These are phyloP conservation scores for Aspergillus incahuasiensis DNA, from an alignment of 495 filamentous ascomycete genomes.

Conservation along the genomic window DNA sequence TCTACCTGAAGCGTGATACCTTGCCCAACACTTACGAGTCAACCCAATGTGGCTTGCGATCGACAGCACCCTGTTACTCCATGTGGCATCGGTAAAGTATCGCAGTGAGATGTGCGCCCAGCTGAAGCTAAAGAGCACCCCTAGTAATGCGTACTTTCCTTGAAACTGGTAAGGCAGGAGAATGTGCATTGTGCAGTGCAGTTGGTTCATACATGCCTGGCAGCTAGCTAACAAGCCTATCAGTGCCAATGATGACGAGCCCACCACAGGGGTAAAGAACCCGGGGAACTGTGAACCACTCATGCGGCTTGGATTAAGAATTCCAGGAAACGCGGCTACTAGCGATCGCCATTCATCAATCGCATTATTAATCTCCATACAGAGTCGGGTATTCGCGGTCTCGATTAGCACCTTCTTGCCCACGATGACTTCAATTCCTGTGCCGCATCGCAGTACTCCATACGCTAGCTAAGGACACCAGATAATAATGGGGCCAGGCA, in stretches of 20 bases:
- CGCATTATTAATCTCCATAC: background rate
- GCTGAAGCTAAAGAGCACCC: background rate
- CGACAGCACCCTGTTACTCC: background rate
- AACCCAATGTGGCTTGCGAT: background rate
- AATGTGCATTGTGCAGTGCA: background rate
- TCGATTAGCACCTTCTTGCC: background rate
- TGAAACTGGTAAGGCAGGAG: background rate
- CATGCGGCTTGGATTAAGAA: background rate
- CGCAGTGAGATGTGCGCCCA: background rate
- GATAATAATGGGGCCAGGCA: background rate
- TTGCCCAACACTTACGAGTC: no score
- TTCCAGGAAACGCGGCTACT: background rate
- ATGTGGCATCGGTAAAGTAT: background rate
- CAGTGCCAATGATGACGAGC: background rate
- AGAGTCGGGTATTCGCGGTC: background rate
- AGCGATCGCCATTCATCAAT: background rate
- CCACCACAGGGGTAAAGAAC: background rate
- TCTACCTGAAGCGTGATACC: no score
- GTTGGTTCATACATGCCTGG: background rate
- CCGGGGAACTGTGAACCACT: background rate
- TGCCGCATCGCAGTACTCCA: no score
- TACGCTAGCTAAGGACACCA: background rate
- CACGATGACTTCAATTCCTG: no score
- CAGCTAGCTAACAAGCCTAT: background rate
- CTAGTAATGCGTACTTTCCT: background rate